A percentile compares a stretch with the other conserved stretches of the same genome.
Evolutionary conservation across 192 early-diverging fungal species (phyloP).

Genomic region (Jimgerdemannia flammicorona): DNA sequence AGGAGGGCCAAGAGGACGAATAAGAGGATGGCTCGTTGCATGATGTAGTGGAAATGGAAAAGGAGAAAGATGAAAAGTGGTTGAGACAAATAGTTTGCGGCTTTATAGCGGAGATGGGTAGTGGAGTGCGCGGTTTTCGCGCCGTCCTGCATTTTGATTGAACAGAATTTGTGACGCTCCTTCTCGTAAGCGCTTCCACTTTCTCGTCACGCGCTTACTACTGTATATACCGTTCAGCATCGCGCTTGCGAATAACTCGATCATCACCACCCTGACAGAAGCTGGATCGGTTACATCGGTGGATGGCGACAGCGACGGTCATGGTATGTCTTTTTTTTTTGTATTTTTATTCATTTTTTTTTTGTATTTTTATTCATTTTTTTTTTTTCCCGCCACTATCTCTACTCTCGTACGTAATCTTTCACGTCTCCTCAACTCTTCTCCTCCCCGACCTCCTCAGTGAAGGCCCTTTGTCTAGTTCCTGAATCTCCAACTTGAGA

Average conservation of each 20-base stretch:
- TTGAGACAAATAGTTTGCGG: too few relatives aligned
- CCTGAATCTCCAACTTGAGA: slow-evolving; percentile 18
- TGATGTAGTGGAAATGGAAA: background rate
- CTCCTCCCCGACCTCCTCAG: background rate
- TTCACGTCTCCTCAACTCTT: background rate
- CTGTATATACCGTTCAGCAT: slow-evolving; percentile 45
- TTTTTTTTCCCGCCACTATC: background rate
- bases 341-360: background rate
- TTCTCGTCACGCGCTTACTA: slow-evolving; percentile 23
- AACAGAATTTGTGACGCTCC: background rate
- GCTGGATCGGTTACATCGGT: slow-evolving; percentile 39
- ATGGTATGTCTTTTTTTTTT: background rate
- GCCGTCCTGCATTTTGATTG: background rate
- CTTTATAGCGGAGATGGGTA: background rate
- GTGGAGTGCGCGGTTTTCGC: background rate
- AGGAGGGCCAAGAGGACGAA: slow-evolving; percentile 20
- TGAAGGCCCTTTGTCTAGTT: slow-evolving; percentile 15
- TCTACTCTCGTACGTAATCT: background rate
- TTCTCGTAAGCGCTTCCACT: background rate
- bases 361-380: background rate
- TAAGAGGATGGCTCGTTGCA: background rate
- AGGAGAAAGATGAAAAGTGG: background rate
- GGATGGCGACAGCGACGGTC: slow-evolving; percentile 33
- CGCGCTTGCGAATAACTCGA: slow-evolving; percentile 46
- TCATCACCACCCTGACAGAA: slow-evolving; percentile 35